Conservation (phyloP, 192 early-diverging fungal species). For the Linnemannia elongata region DNA sequence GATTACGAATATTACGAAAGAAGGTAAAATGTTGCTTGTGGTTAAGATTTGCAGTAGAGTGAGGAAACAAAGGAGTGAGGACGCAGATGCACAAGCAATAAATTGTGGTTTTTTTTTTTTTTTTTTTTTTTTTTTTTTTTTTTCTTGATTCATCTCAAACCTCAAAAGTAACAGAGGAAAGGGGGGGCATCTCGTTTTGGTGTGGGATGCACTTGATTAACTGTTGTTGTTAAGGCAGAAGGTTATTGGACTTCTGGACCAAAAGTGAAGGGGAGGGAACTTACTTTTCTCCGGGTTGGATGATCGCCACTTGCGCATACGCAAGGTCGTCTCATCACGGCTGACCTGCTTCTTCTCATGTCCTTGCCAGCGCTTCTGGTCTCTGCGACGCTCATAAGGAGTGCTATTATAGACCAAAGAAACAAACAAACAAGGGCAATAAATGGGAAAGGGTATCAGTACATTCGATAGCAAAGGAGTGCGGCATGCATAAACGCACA, state of each 20-base stretch:
- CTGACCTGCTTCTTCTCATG: slow-evolving; percentile 68
- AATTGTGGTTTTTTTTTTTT: background rate
- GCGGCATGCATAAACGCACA: slow-evolving; percentile 1
- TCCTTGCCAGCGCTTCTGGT: slow-evolving; percentile 68
- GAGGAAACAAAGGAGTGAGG: background rate
- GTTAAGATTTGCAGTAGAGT: background rate
- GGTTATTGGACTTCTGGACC: background rate
- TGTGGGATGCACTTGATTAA: background rate
- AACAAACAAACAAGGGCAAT: background rate
- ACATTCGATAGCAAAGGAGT: background rate
- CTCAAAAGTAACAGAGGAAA: background rate
- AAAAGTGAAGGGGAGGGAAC: background rate
- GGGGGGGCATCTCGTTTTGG: slow-evolving; percentile 57
- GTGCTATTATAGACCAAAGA: slow-evolving; percentile 43
- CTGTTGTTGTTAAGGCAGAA: background rate
- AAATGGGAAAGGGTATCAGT: background rate
- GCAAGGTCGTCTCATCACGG: slow-evolving; percentile 64
- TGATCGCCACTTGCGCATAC: slow-evolving; percentile 66
- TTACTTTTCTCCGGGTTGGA: slow-evolving; percentile 66
- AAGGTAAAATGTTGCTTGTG: background rate
- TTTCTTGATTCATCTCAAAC: background rate
- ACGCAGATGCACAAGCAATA: background rate
- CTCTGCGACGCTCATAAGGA: slow-evolving; percentile 64
- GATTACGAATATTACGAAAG: background rate
- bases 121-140: background rate